Conservation (phyloP, 1,284 basidiomycete genomes). For the Ganoderma sinense region DNA sequence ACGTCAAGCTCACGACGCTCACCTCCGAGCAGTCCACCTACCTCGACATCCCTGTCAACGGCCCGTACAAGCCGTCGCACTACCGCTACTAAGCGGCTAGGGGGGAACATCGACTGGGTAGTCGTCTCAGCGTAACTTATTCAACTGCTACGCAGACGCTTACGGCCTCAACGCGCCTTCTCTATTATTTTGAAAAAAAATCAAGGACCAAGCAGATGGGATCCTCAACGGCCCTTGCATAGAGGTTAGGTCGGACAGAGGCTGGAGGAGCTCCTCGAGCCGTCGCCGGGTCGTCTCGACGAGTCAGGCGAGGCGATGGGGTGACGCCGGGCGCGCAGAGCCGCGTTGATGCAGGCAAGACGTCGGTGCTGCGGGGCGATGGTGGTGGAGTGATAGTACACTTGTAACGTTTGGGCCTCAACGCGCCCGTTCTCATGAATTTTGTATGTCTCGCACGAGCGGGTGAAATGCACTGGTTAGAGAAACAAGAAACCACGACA, state of each 20-base stretch:
- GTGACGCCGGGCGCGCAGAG: conserved; percentile 23
- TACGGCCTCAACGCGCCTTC: conserved; percentile 63
- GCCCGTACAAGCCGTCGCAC: conserved; percentile 93
- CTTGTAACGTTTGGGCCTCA: conserved; percentile 38
- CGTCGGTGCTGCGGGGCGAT: conserved; percentile 10
- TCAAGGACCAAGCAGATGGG: conserved; percentile 37
- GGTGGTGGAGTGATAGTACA: conserved; percentile 12
- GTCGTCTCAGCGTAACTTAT: conserved; percentile 25
- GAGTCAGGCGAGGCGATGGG: conserved; percentile 17
- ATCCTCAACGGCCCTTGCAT: conserved; percentile 43
- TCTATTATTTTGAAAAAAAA: conserved; percentile 20
- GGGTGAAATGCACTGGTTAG: conserved; percentile 11
- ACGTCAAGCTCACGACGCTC: conserved; percentile 93
- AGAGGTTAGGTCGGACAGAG: conserved; percentile 33
- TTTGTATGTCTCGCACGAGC: conserved; percentile 18
- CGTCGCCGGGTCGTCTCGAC: conserved; percentile 19
- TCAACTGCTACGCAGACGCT: conserved; percentile 28
- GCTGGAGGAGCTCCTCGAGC: conserved; percentile 25
- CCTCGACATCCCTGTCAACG: conserved; percentile 89
- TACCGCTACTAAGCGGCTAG: conserved; percentile 64
- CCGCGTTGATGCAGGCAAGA: conserved; percentile 14
- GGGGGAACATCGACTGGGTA: conserved; percentile 17
- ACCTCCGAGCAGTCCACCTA: conserved; percentile 85
- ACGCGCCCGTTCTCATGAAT: conserved; percentile 34
- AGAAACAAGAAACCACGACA: not conserved